phyloP scores from a whole-genome alignment of 371 early-diverging fungal genomes.

The Cokeromyces recurvatus region DNA sequence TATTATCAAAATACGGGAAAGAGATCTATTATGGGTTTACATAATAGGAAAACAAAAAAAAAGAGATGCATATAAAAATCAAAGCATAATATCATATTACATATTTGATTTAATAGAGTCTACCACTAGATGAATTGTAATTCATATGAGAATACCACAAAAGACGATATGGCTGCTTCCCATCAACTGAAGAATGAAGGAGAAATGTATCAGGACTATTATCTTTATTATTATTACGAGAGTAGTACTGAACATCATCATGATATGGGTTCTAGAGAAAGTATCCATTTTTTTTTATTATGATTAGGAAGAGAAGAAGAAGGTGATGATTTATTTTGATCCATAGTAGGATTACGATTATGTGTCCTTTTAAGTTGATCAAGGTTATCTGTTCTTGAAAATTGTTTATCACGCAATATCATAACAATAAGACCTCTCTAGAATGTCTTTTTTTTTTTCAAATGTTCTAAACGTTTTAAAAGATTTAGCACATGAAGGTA shows the following conservation, averaged over 20 bases:
- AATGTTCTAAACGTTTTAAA: slow-evolving; percentile 75
- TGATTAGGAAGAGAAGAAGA: slow-evolving; percentile 51
- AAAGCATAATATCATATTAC: too few relatives aligned
- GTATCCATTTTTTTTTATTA: slow-evolving; percentile 82
- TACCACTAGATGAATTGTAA: too few relatives aligned
- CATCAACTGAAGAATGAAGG: too few relatives aligned
- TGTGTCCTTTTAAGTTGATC: slow-evolving; percentile 81
- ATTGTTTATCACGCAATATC: slow-evolving; percentile 65
- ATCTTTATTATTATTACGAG: slow-evolving; percentile 36
- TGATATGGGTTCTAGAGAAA: slow-evolving; percentile 81
- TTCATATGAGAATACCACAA: too few relatives aligned
- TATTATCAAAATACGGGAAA: too few relatives aligned
- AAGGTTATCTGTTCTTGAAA: slow-evolving; percentile 78
- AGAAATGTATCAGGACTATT: not conserved
- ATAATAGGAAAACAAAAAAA: too few relatives aligned
- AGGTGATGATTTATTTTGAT: not conserved
- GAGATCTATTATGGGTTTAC: too few relatives aligned
- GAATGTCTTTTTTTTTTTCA: slow-evolving; percentile 56
- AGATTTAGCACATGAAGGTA: slow-evolving; percentile 39
- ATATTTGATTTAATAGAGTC: too few relatives aligned
- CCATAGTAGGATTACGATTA: slow-evolving; percentile 12
- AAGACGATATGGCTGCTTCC: too few relatives aligned
- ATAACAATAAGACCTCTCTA: too few relatives aligned
- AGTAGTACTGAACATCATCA: slow-evolving; percentile 88
- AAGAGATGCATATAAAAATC: too few relatives aligned